Base-by-base conservation (phyloP, 805 yeast genomes). In the Spencermartinsiella europaea region DNA sequence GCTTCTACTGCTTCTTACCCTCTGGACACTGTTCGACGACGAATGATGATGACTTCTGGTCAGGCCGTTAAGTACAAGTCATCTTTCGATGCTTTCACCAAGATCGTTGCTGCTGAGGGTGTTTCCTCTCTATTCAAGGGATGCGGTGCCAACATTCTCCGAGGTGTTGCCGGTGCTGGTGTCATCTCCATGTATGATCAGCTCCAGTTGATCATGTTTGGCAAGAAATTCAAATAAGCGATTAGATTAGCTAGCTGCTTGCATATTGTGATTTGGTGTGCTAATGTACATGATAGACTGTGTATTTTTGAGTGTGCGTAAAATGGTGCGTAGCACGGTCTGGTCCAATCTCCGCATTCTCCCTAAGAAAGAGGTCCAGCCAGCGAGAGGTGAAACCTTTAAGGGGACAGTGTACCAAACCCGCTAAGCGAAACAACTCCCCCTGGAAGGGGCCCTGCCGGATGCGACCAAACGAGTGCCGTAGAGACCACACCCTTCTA, bases 131-230 rank as follows among this genome's bases (percentile, higher is more conserved):
- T 89, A 75, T 89, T 89, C 91, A 90, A 87, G 83, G 97, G 97
- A 80, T 89, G 96, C 76, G 96, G 91, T 83, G 96, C 97, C 74
- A 89, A 89, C 93, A 89, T 89, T 82, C 81, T 89, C 76, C 89
- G 97, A 85, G 96, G 96, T 87, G 96, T 89, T 71, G 97, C 97
- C 75, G 95, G 96, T 83, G 97, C 97, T 70, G 96, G 96, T 86
- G 97, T 90, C 67, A 87, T 89, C 74, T 89, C 97, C 79, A 68
- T 90, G 81, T 89, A 90, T 80, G 97, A 90, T 76, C 95, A 89
- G 79, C 79, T 89, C 73, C 96, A 89, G 79, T 74, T 89, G 76
- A 82, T 89, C 81, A 50, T 90, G 65, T 88, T 89, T 75, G 97
- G 97, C 76, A 88, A 89, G 87, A 87, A 88, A 77, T 89, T 87